Percentiles rank a stretch among this genome's conserved stretches.
phyloP scores from a whole-genome alignment of 306 rosid species.

The Sechiopsis laciniata region DNA sequence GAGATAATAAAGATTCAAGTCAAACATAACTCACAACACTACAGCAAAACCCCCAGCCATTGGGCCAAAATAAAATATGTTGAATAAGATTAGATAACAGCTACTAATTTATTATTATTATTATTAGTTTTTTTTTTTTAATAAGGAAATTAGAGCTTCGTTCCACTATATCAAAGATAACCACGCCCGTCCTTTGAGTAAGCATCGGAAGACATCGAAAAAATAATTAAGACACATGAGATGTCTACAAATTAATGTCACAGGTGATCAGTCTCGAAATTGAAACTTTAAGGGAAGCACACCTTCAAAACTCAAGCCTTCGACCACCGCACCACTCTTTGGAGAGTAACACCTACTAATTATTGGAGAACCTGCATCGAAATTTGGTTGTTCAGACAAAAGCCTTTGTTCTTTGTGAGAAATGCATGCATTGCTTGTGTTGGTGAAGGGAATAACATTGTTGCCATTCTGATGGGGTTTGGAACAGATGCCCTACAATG shows the following conservation, averaged over 20 bases:
- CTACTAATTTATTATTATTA: neutral
- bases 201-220: too few relatives aligned
- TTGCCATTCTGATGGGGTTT: conserved; percentile 42
- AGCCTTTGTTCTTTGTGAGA: conserved; percentile 54
- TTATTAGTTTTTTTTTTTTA: too few relatives aligned
- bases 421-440: conserved; percentile 61
- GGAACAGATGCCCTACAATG: conserved; percentile 38
- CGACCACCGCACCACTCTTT: too few relatives aligned
- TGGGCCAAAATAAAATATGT: neutral
- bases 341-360: neutral
- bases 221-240: too few relatives aligned
- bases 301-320: too few relatives aligned
- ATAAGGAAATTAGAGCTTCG: too few relatives aligned
- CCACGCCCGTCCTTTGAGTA: too few relatives aligned
- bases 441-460: conserved; percentile 42
- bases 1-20: conserved; percentile 9
- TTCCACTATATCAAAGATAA: too few relatives aligned
- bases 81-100: neutral
- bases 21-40: neutral
- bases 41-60: neutral
- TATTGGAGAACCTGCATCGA: conserved; percentile 57
- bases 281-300: too few relatives aligned
- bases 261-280: too few relatives aligned
- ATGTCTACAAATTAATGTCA: too few relatives aligned
- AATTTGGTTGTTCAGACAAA: conserved; percentile 50